Evolutionary conservation across 208 protist genomes (phyloP), one percentile per base, ranked within the genome.

Genomic region (Chromosphaera perkinsii): DNA sequence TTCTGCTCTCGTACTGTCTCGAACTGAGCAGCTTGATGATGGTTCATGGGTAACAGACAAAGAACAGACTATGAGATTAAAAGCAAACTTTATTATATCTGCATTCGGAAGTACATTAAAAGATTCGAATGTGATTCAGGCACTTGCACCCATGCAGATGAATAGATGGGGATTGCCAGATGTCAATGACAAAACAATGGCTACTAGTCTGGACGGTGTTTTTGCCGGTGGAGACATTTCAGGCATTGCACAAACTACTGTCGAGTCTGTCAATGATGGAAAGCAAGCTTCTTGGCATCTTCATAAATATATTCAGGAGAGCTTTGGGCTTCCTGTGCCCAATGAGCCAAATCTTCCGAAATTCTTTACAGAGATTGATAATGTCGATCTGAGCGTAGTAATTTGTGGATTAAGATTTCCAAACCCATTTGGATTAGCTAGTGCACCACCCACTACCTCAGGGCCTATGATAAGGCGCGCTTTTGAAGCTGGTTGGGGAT

Each of bases 261-360:
- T 94, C 0, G 90, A 94, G 56, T 88, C 90, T 10, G 80, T 80
- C 10, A 91, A 92, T 61, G 90, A 94, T 71, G 90, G 88, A 54
- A 92, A 92, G 57, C 57, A 61, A n/a, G 90, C 89, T 10, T 69
- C 85, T 17, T 90, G 86, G 79, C 37, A 63, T 33, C 91, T 94
- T 10, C 83, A 92, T 58, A 66, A 73, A 32, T 88, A 89, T 49
- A 33, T 91, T 1, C 85, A 90, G 75, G 40, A 51, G 9, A 57
- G 75, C 1, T 66, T 79, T 58, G 82, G 75, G 37, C 48, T 78
- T 27, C 66, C 35, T 20, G 66, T 90, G 32, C 37, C 71, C 24
- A 51, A 61, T 5, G 37, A n/a, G 32, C 81, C 83, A 17, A 47
- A 69, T 49, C 71, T 92, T n/a, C 88, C 88, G 40, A 48, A 57